These are phyloP conservation scores for Aspergillus neoniger DNA, from an alignment of 2,329 filamentous ascomycete genomes.

Conservation along the genomic window DNA sequence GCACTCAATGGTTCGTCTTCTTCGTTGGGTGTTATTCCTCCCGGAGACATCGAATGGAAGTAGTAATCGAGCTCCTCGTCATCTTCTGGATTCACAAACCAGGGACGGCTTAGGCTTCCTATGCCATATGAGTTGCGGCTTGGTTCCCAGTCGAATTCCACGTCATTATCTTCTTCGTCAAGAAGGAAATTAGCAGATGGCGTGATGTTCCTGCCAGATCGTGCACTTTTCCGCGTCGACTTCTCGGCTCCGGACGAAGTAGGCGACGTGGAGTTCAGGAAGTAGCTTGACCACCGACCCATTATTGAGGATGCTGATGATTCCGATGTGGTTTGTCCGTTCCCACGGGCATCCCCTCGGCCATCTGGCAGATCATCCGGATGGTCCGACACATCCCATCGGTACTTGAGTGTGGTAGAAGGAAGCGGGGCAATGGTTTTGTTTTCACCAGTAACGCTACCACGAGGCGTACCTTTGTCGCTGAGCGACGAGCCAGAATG, in stretches of 20 bases:
- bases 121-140: conserved; percentile 20
- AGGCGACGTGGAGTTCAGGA: conserved; percentile 53
- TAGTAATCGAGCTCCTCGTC: conserved; percentile 61
- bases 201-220: conserved; percentile 45
- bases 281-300: conserved; percentile 44
- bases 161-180: conserved; percentile 57
- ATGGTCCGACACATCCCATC: conserved; percentile 72
- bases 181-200: conserved; percentile 67
- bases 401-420: conserved; percentile 83
- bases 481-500: conserved; percentile 54
- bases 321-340: conserved; percentile 71
- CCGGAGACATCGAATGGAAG: conserved; percentile 77
- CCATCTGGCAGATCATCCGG: conserved; percentile 67
- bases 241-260: conserved; percentile 77
- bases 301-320: conserved; percentile 38
- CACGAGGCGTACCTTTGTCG: conserved; percentile 56
- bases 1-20: conserved; percentile 65
- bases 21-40: conserved; percentile 89
- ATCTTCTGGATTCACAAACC: conserved; percentile 41
- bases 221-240: conserved; percentile 64
- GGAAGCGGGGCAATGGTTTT: conserved; percentile 88
- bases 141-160: conserved; percentile 50
- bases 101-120: conserved; percentile 26
- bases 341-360: neutral
- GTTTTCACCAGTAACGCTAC: conserved; percentile 63